Conservation (phyloP, 2,329 filamentous ascomycete species). For the Alternaria dauci region DNA sequence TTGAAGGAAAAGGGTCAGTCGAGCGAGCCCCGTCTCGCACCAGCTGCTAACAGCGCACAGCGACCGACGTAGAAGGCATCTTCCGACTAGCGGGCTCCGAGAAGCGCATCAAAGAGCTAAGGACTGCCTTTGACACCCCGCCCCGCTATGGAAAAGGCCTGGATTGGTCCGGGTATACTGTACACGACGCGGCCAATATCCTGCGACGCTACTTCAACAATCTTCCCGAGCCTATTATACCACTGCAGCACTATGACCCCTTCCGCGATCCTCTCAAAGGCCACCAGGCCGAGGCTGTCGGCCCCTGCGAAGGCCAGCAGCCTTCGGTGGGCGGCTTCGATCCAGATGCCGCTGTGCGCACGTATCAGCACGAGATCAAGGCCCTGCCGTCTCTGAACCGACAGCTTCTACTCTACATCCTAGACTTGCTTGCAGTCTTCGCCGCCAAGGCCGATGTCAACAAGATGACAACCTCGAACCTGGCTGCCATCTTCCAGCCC, state of each 20-base stretch:
- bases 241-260: constrained; percentile 87
- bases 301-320: constrained; percentile 68
- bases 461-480: constrained; percentile 93
- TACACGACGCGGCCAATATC: constrained; percentile 97
- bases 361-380: constrained; percentile 90
- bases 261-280: constrained; percentile 84
- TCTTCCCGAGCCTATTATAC: constrained; percentile 94
- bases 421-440: constrained; percentile 95
- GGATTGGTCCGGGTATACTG: constrained; percentile 96
- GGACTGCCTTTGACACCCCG: constrained; percentile 89
- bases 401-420: constrained; percentile 91
- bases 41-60: constrained; percentile 59
- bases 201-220: constrained; percentile 95
- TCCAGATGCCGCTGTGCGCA: constrained; percentile 75
- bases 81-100: constrained; percentile 96
- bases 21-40: background rate
- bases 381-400: constrained; percentile 92
- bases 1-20: constrained; percentile 91
- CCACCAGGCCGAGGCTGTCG: constrained; percentile 74
- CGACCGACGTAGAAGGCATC: constrained; percentile 93
- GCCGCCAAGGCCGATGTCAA: constrained; percentile 96
- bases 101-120: constrained; percentile 97
- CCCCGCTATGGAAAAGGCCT: constrained; percentile 90
- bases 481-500: constrained; percentile 97
- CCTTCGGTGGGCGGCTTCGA: constrained; percentile 79